Percentiles rank a stretch among this genome's conserved stretches.
phyloP scores from a whole-genome alignment of 495 filamentous ascomycete species.

The Hypomontagnella submonticulosa region DNA sequence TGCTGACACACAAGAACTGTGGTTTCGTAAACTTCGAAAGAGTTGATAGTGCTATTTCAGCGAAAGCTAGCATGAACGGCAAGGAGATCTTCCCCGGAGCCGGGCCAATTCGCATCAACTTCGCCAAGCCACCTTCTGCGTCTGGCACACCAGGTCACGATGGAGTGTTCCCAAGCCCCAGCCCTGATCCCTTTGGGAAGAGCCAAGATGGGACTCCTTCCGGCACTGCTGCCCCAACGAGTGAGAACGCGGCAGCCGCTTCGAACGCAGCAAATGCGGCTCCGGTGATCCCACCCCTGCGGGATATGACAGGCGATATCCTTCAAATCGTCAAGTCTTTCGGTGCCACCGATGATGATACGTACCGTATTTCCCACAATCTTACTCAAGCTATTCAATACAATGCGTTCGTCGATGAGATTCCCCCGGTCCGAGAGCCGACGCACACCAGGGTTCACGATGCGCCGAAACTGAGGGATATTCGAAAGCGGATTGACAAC shows the following conservation, averaged over 20 bases:
- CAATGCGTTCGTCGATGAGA: slow-evolving; percentile 79
- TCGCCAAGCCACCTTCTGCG: slow-evolving; percentile 92
- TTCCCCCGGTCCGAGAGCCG: slow-evolving; percentile 88
- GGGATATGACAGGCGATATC: slow-evolving; percentile 83
- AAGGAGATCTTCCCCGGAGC: slow-evolving; percentile 99
- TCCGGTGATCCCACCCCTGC: slow-evolving; percentile 75
- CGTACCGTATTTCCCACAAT: slow-evolving; percentile 73
- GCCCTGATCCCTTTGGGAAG: slow-evolving; percentile 81
- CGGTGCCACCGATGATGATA: slow-evolving; percentile 85
- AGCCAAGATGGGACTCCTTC: slow-evolving; percentile 58
- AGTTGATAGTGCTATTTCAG: slow-evolving; percentile 87
- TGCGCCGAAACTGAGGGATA: slow-evolving; percentile 93
- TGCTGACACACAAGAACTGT: slow-evolving; percentile 98
- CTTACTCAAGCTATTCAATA: slow-evolving; percentile 81
- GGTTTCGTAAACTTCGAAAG: slow-evolving; percentile 98
- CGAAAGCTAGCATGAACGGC: slow-evolving; percentile 86
- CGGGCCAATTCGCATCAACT: slow-evolving; percentile 93
- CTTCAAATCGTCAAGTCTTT: slow-evolving; percentile 87
- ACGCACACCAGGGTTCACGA: slow-evolving; percentile 92
- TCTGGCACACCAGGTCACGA: slow-evolving; percentile 85
- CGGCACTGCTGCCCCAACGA: slow-evolving; percentile 58
- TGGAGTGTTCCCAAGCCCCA: slow-evolving; percentile 91
- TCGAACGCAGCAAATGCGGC: slow-evolving; percentile 58
- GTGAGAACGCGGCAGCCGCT: slow-evolving; percentile 44
- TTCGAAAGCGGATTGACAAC: slow-evolving; percentile 97